Evolutionary conservation across 371 early-diverging fungal species (phyloP), one percentile per base, ranked within the genome.

Genomic region (Zancudomyces culisetae): DNA sequence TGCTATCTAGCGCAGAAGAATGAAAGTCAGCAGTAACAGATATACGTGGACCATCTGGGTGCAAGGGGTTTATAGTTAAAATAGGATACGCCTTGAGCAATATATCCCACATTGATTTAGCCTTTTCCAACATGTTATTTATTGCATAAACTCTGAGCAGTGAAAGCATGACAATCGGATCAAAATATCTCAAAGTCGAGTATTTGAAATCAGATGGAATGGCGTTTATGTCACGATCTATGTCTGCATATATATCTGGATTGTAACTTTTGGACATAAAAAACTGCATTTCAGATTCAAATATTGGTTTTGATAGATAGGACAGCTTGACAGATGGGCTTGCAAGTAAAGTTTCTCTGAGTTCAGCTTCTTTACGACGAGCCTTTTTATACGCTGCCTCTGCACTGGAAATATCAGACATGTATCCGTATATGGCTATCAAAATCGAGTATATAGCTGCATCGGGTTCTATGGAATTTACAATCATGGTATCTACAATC

Each of bases 401-500:
- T 3, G 41, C 51, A 18, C 43, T 35, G 3, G 42, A 4, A 39
- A 51, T 26, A 40, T 51, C 51, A 8, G 6, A 3, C 40, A 42
- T 51, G n/a, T 18, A 18, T 12, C 51, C 45, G 30, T 42, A 51
- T 12, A 45, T 35, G 10, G 45, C 40, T 27, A 66, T 66, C 12
- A 66, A 45, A 21, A 66, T 66, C 20, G 64, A 59, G 49, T 67
- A 66, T 12, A 63, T 54, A 22, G 56, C 67, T 20, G 60, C 40
- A 30, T 62, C 68, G 8, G 66, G 66, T 22, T 45, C 49, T 2
- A 66, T 40, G 24, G 59, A 61, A 18, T 56, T 52, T 22, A 55
- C 55, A 6, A 67, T 15, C 66, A 66, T 66, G 52, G 61, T 60
- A 47, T 67, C 66, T 15, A 66, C 57, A n/a, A 63, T 59, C 26